Evolutionary conservation across 208 protist genomes (phyloP).

Genomic region (Trypanosoma grayi): DNA sequence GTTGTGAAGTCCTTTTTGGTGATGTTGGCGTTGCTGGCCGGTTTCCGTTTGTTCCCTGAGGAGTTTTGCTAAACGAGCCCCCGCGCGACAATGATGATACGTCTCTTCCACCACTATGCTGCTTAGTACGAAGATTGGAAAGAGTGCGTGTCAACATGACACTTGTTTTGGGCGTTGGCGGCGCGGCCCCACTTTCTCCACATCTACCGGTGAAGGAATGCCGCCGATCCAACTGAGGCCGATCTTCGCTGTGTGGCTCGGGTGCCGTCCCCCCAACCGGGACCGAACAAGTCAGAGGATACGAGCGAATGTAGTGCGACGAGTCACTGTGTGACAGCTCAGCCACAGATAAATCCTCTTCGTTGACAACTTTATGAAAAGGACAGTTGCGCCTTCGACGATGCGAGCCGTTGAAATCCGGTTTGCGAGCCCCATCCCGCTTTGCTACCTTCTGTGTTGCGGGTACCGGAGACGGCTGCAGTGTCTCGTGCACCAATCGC

Average conservation of each 20-base stretch:
- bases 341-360: neutral
- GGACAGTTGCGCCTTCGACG: constrained; percentile 2
- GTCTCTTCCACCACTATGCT: neutral
- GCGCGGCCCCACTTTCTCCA: neutral
- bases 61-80: neutral
- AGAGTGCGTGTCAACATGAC: constrained; percentile 6
- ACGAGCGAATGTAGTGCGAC: constrained; percentile 14
- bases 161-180: neutral
- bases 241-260: neutral
- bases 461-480: too few species aligned
- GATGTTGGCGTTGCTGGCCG: neutral
- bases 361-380: neutral
- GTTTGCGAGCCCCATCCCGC: neutral
- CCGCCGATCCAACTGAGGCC: neutral
- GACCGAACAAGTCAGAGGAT: neutral
- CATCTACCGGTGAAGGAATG: neutral
- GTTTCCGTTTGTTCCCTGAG: neutral
- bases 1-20: neutral
- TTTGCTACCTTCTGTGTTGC: too few species aligned
- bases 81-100: neutral
- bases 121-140: constrained; percentile 12
- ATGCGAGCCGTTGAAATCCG: constrained; percentile 2
- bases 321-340: constrained; percentile 12
- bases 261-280: neutral
- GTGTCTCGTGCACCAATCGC: neutral